Conservation (phyloP, 805 yeast genomes). For the Ogataea siamensis region DNA sequence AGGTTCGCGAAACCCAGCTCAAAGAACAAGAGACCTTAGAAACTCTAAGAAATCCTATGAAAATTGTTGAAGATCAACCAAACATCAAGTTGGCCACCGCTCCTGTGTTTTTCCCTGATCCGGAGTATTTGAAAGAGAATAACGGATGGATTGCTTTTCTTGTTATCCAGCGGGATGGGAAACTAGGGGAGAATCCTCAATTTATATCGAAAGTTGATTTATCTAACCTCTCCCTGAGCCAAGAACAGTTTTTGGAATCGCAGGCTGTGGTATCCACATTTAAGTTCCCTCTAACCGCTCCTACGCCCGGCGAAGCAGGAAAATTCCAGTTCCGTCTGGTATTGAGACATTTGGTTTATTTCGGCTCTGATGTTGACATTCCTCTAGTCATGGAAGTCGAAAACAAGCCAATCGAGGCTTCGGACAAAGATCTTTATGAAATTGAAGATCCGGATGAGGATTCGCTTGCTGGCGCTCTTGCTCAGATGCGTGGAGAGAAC, state of each 20-base stretch:
- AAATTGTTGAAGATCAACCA: slow-evolving; percentile 68
- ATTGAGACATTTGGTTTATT: slow-evolving; percentile 71
- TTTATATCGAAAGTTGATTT: slow-evolving; percentile 50
- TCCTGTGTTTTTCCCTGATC: slow-evolving; percentile 75
- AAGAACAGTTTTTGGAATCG: slow-evolving; percentile 47
- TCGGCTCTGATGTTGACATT: slow-evolving; percentile 76
- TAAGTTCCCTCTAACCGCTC: slow-evolving; percentile 68
- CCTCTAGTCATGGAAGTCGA: slow-evolving; percentile 71
- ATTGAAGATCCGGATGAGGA: slow-evolving; percentile 75
- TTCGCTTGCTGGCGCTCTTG: slow-evolving; percentile 71
- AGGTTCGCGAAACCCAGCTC: slow-evolving; percentile 35
- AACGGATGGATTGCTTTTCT: slow-evolving; percentile 68
- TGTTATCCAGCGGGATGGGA: slow-evolving; percentile 72
- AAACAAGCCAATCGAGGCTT: slow-evolving; percentile 49
- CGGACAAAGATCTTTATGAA: slow-evolving; percentile 46
- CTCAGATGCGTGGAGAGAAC: slow-evolving; percentile 61
- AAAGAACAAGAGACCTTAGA: slow-evolving; percentile 64
- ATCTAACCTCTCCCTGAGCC: slow-evolving; percentile 52
- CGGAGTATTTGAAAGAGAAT: slow-evolving; percentile 33
- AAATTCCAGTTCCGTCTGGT: slow-evolving; percentile 65
- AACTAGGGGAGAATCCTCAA: slow-evolving; percentile 68
- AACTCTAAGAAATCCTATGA: slow-evolving; percentile 67
- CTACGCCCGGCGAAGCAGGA: slow-evolving; percentile 76
- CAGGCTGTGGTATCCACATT: slow-evolving; percentile 63
- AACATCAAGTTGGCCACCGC: slow-evolving; percentile 52